Evolutionary conservation across 2,329 filamentous ascomycete genomes (phyloP).

Genomic region (Aspergillus eucalypticola): DNA sequence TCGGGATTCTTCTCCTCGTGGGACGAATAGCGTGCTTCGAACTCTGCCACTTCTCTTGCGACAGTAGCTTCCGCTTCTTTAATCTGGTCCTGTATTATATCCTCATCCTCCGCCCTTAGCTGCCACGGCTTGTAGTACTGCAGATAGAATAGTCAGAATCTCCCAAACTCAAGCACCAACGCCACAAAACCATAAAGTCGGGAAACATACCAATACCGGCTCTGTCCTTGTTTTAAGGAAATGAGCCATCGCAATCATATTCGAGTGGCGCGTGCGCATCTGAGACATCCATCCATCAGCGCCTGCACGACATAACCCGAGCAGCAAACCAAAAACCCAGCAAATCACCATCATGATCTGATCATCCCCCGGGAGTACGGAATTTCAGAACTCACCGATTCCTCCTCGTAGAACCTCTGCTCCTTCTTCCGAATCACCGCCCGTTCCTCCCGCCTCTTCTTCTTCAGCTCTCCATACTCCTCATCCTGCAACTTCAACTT

Average conservation of each 20-base stretch:
- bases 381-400: conserved; percentile 61
- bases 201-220: conserved; percentile 69
- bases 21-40: conserved; percentile 52
- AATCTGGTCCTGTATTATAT: conserved; percentile 69
- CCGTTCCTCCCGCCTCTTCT: conserved; percentile 65
- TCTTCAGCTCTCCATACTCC: conserved; percentile 68
- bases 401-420: conserved; percentile 73
- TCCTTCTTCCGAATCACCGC: conserved; percentile 63
- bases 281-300: conserved; percentile 41
- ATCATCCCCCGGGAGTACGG: not conserved
- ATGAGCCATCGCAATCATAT: conserved; percentile 68
- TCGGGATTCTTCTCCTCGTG: conserved; percentile 26
- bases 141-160: not conserved
- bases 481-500: conserved; percentile 74
- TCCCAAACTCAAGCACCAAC: not conserved
- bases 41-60: conserved; percentile 64
- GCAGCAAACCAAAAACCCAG: not conserved
- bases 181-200: not conserved
- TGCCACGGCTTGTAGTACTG: conserved; percentile 89
- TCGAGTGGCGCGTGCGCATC: conserved; percentile 75
- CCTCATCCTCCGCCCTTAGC: conserved; percentile 67
- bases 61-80: conserved; percentile 64
- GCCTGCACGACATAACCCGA: not conserved
- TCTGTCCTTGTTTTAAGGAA: conserved; percentile 71
- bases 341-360: not conserved